phyloP scores from a whole-genome alignment of 352 stramenopile genomes.

The Phytophthora megakarya region DNA sequence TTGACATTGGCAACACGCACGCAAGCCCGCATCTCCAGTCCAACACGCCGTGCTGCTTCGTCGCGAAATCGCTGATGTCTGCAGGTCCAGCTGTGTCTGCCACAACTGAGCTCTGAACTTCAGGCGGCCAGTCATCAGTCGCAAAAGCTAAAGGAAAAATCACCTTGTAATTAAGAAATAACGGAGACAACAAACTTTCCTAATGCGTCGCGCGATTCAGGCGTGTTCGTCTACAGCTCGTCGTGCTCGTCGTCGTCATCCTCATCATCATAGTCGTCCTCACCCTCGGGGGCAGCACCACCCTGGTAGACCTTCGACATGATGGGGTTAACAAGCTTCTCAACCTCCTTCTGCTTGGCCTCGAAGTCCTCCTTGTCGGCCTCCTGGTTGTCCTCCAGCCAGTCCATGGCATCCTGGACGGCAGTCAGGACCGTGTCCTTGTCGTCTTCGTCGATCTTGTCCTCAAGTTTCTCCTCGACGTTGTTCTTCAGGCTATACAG shows the following conservation, averaged over 20 bases:
- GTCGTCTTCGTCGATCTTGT: constrained; percentile 97
- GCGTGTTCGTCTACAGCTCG: constrained; percentile 91
- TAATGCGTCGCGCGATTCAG: constrained; percentile 32
- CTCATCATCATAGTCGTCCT: constrained; percentile 78
- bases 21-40: constrained; percentile 26
- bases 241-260: constrained; percentile 90
- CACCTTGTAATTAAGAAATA: constrained; percentile 48
- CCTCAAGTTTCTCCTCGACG: constrained; percentile 93
- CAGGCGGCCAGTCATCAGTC: constrained; percentile 27
- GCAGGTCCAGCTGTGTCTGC: not conserved
- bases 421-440: constrained; percentile 89
- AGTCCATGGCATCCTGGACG: constrained; percentile 98
- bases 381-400: constrained; percentile 99
- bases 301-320: constrained; percentile 97
- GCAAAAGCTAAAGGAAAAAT: constrained; percentile 41
- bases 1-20: constrained; percentile 9
- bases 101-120: constrained; percentile 2
- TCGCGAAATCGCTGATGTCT: constrained; percentile 8
- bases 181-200: constrained; percentile 39
- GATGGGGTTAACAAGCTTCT: constrained; percentile 98
- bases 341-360: constrained; percentile 99
- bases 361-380: constrained; percentile 98
- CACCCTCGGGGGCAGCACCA: constrained; percentile 66
- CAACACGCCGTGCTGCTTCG: constrained; percentile 13
- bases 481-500: constrained; percentile 96